Percentiles rank a stretch among this genome's conserved stretches.
phyloP scores from a whole-genome alignment of 2,329 filamentous ascomycete genomes.

The Aspergillus hiratsukae region DNA sequence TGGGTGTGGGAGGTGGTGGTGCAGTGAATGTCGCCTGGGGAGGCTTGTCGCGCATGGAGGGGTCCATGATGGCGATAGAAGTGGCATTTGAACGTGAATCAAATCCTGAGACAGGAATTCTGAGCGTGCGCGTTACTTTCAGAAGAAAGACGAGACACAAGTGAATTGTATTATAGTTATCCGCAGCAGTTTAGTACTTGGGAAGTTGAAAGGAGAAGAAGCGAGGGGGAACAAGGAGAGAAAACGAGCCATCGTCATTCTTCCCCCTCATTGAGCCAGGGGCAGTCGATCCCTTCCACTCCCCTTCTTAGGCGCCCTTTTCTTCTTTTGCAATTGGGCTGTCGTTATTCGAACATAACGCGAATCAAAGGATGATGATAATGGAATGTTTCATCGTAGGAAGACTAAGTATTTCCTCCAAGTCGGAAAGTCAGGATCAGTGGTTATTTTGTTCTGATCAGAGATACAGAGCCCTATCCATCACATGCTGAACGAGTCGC shows the following conservation, averaged over 20 bases:
- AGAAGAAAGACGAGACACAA: neutral
- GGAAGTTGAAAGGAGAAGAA: neutral
- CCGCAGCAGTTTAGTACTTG: neutral
- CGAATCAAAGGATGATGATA: neutral
- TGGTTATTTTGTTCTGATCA: neutral
- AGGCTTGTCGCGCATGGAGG: slow-evolving; percentile 25
- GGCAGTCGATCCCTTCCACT: slow-evolving; percentile 1
- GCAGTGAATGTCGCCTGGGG: slow-evolving; percentile 15
- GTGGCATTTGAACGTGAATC: slow-evolving; percentile 10
- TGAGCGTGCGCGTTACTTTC: neutral
- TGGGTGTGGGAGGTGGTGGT: slow-evolving; percentile 9
- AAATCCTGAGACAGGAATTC: neutral
- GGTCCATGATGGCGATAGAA: slow-evolving; percentile 26
- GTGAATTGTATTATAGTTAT: neutral
- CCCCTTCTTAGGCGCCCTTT: neutral
- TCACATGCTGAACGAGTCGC: neutral
- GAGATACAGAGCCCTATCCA: neutral
- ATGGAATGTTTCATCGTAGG: neutral
- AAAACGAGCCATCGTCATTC: neutral
- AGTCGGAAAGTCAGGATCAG: neutral
- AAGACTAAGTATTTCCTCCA: neutral
- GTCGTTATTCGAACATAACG: neutral
- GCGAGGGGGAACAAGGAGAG: slow-evolving; percentile 12
- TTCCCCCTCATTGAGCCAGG: neutral
- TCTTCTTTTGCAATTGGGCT: neutral